These are phyloP conservation scores for Eleusine indica DNA, from an alignment of 176 grass and related monocot species.

Conservation along the genomic window DNA sequence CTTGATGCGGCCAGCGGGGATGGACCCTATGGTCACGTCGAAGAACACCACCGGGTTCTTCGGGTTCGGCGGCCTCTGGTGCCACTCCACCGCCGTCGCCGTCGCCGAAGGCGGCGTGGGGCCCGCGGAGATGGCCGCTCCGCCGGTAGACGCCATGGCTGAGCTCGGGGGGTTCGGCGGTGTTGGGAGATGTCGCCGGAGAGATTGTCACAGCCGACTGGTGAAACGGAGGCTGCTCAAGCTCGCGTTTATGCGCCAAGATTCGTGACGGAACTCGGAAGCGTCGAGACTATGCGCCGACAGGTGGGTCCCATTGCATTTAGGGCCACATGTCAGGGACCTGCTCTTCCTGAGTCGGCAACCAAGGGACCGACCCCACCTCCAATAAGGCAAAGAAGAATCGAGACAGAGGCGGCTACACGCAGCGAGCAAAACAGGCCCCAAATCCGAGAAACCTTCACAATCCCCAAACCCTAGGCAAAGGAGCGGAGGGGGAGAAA, in stretches of 20 bases:
- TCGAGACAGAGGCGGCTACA: neutral
- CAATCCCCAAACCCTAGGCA: slow-evolving; percentile 41
- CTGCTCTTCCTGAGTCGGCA: slow-evolving; percentile 4
- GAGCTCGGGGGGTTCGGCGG: neutral
- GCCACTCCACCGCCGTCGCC: slow-evolving; percentile 74
- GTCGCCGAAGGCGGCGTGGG: slow-evolving; percentile 50
- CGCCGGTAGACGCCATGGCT: slow-evolving; percentile 50
- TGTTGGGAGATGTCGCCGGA: neutral
- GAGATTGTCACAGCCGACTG: neutral
- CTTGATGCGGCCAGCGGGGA: slow-evolving; percentile 95
- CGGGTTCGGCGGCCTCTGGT: slow-evolving; percentile 79
- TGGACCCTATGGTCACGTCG: slow-evolving; percentile 96
- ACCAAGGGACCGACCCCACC: neutral
- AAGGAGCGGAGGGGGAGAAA: neutral
- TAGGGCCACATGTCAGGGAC: slow-evolving; percentile 14
- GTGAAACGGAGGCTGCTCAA: neutral
- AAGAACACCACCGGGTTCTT: slow-evolving; percentile 99
- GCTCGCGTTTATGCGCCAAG: slow-evolving; percentile 29
- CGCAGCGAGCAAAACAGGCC: neutral
- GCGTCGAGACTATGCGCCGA: neutral
- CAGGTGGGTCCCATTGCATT: neutral
- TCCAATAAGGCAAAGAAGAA: neutral
- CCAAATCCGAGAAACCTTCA: slow-evolving; percentile 15
- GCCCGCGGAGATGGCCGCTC: slow-evolving; percentile 41
- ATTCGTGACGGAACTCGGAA: neutral